These are phyloP conservation scores for Solanum etuberosum DNA, from an alignment of 257 asterid genomes.

Conservation along the genomic window DNA sequence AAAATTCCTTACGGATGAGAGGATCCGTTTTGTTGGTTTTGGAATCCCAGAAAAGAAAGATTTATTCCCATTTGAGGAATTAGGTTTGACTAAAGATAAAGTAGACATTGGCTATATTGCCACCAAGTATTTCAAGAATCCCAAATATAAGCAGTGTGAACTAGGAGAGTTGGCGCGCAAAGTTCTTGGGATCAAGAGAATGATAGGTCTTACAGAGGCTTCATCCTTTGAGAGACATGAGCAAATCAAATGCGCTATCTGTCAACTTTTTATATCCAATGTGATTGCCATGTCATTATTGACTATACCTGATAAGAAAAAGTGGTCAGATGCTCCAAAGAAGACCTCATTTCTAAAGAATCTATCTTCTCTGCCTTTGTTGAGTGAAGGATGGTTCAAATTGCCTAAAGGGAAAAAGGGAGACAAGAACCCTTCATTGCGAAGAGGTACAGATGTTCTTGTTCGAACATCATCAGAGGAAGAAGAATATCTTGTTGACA, in stretches of 20 bases:
- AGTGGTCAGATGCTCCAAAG: neutral
- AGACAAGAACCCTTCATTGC: neutral
- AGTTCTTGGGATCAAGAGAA: slow-evolving; percentile 57
- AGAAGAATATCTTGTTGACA: slow-evolving; percentile 9
- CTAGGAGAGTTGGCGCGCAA: slow-evolving; percentile 48
- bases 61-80: slow-evolving; percentile 51
- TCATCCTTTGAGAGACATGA: slow-evolving; percentile 71
- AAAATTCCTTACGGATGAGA: slow-evolving; percentile 47
- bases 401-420: slow-evolving; percentile 33
- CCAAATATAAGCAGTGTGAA: slow-evolving; percentile 49
- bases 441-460: slow-evolving; percentile 5
- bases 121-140: slow-evolving; percentile 38
- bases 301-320: slow-evolving; percentile 14
- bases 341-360: slow-evolving; percentile 9
- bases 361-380: slow-evolving; percentile 4
- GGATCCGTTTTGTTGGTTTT: slow-evolving; percentile 69
- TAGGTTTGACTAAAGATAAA: slow-evolving; percentile 35
- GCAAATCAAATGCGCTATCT: slow-evolving; percentile 59
- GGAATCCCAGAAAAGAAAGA: slow-evolving; percentile 70
- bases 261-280: slow-evolving; percentile 62
- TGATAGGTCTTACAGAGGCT: slow-evolving; percentile 67
- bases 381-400: slow-evolving; percentile 56
- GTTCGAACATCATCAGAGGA: slow-evolving; percentile 11
- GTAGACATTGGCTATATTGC: slow-evolving; percentile 71
- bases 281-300: slow-evolving; percentile 53